Evolutionary conservation across 345 rosid species (phyloP).

Genomic region (Hibiscus tridactylites): DNA sequence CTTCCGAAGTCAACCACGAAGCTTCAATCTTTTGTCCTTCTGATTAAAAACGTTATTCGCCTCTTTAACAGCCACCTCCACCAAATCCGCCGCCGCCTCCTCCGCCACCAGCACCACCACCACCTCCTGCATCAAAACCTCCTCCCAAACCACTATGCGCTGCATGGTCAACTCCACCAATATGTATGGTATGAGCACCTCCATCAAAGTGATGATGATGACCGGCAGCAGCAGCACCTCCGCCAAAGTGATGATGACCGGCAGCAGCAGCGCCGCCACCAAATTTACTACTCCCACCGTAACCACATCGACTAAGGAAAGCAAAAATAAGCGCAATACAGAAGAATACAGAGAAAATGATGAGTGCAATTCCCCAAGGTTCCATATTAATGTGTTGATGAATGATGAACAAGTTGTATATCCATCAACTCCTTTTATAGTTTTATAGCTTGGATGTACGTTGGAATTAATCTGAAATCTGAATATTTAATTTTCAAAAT

Average conservation of each 20-base stretch:
- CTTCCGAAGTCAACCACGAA: not conserved
- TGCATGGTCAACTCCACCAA: not conserved
- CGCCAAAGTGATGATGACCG: not conserved
- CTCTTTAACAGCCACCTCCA: not conserved
- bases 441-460: not conserved
- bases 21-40: not conserved
- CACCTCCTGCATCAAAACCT: not conserved
- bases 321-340: not conserved
- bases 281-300: not conserved
- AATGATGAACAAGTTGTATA: not conserved
- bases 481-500: not conserved
- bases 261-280: not conserved
- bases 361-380: not conserved
- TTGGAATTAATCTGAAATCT: not conserved
- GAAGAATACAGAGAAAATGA: not conserved
- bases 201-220: not conserved
- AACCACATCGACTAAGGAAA: not conserved
- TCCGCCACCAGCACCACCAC: not conserved
- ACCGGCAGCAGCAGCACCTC: not conserved
- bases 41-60: not conserved
- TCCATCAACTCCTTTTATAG: not conserved
- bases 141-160: not conserved
- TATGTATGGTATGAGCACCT: not conserved
- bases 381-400: constrained; percentile 7
- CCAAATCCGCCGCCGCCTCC: not conserved